Base-by-base conservation (phyloP, 768 basidiomycete species). In the Suillus sp. region DNA sequence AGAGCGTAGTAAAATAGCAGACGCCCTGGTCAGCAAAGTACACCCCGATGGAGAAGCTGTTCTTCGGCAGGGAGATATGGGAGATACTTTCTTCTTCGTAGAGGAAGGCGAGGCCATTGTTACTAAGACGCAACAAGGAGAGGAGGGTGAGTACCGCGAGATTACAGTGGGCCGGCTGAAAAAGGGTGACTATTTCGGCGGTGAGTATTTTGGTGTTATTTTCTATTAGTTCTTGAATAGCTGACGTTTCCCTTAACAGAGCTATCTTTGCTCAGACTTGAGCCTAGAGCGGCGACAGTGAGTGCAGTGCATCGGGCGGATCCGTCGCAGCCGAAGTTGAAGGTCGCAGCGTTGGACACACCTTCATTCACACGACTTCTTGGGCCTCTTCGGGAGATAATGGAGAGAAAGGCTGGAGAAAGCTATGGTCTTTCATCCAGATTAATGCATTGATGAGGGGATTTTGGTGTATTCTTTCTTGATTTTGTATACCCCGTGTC, bases 111-210 rank as follows among this genome's bases (percentile, higher is more conserved):
- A 92, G 67, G 96, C 96, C 2, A 80, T 87, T 55, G 95, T 93
- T 0, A 91, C 91, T 51, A 96, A 97, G 79, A 79, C 80, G 51
- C 86, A 88, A 63, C 80, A 81, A 63, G 79, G 75, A 43, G 87
- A 85, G 20, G 83, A 84, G 53, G 89, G 85, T 0, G 81, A 85
- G 53, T 72, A 78, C 73, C 82, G 80, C 32, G 88, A 92, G 69
- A 83, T 92, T 56, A 78, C 84, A 16, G 92, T 99, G 13, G 91
- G 90, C 6, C 85, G 80, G 61, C 83, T 93, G 60, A 85, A 81
- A 70, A 94, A 95, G 72, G 96, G 96, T 8, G 96, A 99, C 74
- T 99, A 99, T 81, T 99, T 99, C 78, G 96, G 96, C 78, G 96
- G 96, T 95, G 67, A 74, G 87, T 59, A 9, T 64, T 59, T 14